These are phyloP conservation scores for Singerocomus rubriflavus DNA, from an alignment of 1,284 basidiomycete species.

Conservation along the genomic window DNA sequence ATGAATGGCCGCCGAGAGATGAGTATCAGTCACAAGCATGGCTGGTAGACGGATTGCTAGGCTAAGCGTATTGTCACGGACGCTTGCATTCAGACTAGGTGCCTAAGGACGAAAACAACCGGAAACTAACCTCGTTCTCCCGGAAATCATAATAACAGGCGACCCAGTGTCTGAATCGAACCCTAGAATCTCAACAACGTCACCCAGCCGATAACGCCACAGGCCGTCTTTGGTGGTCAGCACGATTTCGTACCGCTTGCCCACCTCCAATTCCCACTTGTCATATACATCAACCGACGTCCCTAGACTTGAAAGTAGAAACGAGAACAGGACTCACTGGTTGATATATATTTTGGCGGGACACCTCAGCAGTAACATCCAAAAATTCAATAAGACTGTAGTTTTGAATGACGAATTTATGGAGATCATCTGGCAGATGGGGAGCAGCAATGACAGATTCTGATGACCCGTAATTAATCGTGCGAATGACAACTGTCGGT, in stretches of 20 bases:
- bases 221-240: slow-evolving; percentile 13
- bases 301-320: background rate
- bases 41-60: background rate
- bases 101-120: background rate
- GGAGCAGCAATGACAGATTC: slow-evolving; percentile 1
- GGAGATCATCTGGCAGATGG: background rate
- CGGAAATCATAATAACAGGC: slow-evolving; percentile 5
- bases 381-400: slow-evolving; percentile 7
- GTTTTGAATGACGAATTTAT: background rate
- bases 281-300: background rate
- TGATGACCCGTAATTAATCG: slow-evolving; percentile 3
- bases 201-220: slow-evolving; percentile 12
- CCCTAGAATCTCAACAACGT: slow-evolving; percentile 4
- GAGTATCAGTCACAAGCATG: background rate
- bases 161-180: slow-evolving; percentile 5
- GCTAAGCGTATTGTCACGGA: background rate
- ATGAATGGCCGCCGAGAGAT: background rate
- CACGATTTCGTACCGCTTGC: slow-evolving; percentile 9
- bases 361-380: background rate
- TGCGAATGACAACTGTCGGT: slow-evolving; percentile 3
- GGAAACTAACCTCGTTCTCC: slow-evolving; percentile 4
- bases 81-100: background rate
- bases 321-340: background rate
- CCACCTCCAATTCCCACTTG: slow-evolving; percentile 12
- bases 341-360: slow-evolving; percentile 1